Evolutionary conservation across 805 yeast genomes (phyloP), one percentile per base, ranked within the genome.

Genomic region (Nakazawaea ernobii): DNA sequence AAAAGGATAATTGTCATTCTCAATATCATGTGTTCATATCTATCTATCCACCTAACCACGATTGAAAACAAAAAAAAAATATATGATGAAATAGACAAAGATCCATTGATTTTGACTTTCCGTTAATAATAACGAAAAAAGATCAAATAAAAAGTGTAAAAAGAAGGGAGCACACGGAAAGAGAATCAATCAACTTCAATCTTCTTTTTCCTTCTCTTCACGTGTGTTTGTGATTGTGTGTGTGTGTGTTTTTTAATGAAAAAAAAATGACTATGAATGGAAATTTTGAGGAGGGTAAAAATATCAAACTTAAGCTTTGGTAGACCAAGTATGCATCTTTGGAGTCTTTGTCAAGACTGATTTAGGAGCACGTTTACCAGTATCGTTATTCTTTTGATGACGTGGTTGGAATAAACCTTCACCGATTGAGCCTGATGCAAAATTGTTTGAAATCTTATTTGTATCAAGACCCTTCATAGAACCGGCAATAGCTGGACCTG

Each of bases 401-500:
- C 89, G 86, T 68, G 97, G 97, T 72, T 92, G 99, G 75, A 92
- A 77, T 53, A 92, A 67, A 64, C 96, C 96, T 32, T 71, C 59
- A 41, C 68, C 67, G 52, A 64, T 59, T 29, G 61, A 55, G 42
- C 59, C 55, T 43, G 61, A 52, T 8, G 33, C 33, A 36, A 42
- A 32, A 13, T 29, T 5, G 17, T 47, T 17, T 28, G 43, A 32
- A 40, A 46, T 46, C 39, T 57, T 55, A 43, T 68, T 68, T 49
- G 70, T 55, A 55, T 71, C 62, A 54, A 82, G 73, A 46, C 46
- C 42, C 54, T 61, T 59, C 42, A 75, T 51, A 42, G 75, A 70
- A 46, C 77, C 69, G 27, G 92, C 98, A 54, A 79, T 84, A 32
- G 96, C 96, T 55, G 99, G 99, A 39, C 94, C 97, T 54, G 82